These are phyloP conservation scores for Beauveria pseudobassiana DNA, from an alignment of 2,329 filamentous ascomycete species.

Conservation along the genomic window DNA sequence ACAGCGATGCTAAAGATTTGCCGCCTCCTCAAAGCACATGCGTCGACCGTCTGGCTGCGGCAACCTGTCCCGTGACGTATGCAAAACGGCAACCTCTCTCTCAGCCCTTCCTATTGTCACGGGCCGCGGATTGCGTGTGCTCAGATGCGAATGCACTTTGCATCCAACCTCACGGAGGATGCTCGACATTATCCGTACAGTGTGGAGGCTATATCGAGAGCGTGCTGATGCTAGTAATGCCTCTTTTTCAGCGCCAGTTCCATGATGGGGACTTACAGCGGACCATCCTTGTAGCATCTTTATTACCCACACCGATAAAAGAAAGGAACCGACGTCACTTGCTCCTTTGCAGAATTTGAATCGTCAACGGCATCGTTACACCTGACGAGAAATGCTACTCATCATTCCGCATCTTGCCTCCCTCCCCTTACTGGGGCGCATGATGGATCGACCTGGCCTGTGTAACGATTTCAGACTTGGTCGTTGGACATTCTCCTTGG, in stretches of 20 bases:
- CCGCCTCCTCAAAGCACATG: not conserved
- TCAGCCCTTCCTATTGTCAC: not conserved
- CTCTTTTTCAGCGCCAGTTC: not conserved
- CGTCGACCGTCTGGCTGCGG: not conserved
- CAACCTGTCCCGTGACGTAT: not conserved
- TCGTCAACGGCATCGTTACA: not conserved
- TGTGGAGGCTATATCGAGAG: no score
- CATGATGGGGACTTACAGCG: not conserved
- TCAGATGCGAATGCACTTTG: no score
- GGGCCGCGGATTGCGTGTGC: not conserved
- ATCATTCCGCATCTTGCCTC: not conserved
- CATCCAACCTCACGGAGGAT: no score
- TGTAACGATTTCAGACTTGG: no score
- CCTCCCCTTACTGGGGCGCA: not conserved
- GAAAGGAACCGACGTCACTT: conserved; percentile 3
- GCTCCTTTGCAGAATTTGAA: not conserved
- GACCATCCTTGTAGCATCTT: not conserved
- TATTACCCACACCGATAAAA: not conserved
- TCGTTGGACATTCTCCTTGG: not conserved
- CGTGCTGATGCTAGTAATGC: not conserved
- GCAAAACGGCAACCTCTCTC: not conserved
- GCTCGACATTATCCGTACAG: no score
- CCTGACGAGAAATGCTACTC: not conserved
- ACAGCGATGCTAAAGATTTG: not conserved
- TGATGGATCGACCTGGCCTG: no score